These are phyloP conservation scores for Diplodia intermedia DNA, from an alignment of 2,329 filamentous ascomycete species.

Conservation along the genomic window DNA sequence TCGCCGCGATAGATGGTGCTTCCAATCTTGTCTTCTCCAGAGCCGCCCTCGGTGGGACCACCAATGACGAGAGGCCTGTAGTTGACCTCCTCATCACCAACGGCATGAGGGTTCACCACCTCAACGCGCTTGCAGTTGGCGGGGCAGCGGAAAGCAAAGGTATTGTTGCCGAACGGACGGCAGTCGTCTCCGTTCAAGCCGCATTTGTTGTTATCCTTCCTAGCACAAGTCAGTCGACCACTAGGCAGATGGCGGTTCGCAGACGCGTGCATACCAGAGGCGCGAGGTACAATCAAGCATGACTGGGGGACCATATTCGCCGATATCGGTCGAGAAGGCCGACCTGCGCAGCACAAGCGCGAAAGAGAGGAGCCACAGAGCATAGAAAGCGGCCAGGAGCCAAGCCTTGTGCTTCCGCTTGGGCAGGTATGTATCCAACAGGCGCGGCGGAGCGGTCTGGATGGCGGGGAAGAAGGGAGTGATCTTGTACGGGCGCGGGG, in stretches of 20 bases:
- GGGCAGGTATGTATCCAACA: conserved; percentile 69
- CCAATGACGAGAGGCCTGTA: conserved; percentile 64
- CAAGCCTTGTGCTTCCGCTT: conserved; percentile 64
- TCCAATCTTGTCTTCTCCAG: conserved; percentile 48
- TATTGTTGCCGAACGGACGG: conserved; percentile 73
- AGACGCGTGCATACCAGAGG: conserved; percentile 65
- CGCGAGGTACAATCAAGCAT: conserved; percentile 71
- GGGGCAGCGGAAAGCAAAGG: conserved; percentile 77
- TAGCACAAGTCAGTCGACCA: conserved; percentile 27
- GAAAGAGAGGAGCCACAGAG: conserved; percentile 74
- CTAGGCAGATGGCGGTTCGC: not conserved
- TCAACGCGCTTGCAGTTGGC: conserved; percentile 72
- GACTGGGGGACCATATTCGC: conserved; percentile 70
- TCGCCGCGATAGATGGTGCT: conserved; percentile 80
- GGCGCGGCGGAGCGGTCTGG: conserved; percentile 69
- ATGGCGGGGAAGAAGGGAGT: conserved; percentile 66
- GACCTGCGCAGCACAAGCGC: conserved; percentile 71
- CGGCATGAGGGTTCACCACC: conserved; percentile 74
- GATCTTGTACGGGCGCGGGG: conserved; percentile 57
- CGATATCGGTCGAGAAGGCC: conserved; percentile 65
- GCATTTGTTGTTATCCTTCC: conserved; percentile 69
- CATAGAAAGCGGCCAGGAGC: conserved; percentile 66
- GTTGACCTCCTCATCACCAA: conserved; percentile 70
- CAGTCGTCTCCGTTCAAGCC: conserved; percentile 77
- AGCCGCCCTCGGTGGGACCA: conserved; percentile 51